Evolutionary conservation across 2,329 filamentous ascomycete genomes (phyloP).

Genomic region (Lasiodiplodia hormozganensis): DNA sequence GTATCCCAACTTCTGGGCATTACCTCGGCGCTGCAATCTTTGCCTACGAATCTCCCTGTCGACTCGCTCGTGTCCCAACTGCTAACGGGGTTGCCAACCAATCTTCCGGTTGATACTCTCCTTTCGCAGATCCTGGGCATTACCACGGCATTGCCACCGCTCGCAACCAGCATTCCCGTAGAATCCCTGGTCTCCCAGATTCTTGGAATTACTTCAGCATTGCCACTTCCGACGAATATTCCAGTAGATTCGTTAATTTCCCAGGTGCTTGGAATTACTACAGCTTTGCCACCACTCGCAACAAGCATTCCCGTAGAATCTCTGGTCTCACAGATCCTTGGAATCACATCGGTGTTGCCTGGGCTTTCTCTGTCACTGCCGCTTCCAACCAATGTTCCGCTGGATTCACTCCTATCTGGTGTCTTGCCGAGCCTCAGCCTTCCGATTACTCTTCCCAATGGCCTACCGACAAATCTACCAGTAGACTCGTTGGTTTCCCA

Average conservation of each 20-base stretch:
- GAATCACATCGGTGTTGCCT: background rate
- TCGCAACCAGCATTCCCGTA: background rate
- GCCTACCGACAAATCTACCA: background rate
- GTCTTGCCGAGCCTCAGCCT: background rate
- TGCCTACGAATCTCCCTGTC: background rate
- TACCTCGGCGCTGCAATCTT: background rate
- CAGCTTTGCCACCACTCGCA: background rate
- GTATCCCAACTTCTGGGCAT: background rate
- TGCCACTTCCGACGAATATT: background rate
- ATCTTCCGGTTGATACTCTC: background rate
- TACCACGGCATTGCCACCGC: background rate
- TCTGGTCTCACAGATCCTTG: background rate
- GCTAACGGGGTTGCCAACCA: background rate
- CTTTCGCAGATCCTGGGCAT: background rate
- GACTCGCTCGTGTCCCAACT: background rate
- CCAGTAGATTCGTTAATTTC: background rate
- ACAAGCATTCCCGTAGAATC: background rate
- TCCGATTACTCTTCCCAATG: too few species aligned
- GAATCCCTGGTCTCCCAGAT: background rate
- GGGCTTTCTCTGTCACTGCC: background rate
- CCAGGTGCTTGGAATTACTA: background rate
- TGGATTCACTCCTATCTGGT: background rate
- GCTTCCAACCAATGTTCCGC: background rate
- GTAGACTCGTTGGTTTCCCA: background rate
- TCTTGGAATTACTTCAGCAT: background rate